A percentile compares a stretch with the other conserved stretches of the same genome.
Evolutionary conservation across 2,329 filamentous ascomycete genomes (phyloP).

Genomic region (Colletotrichum coccodes): DNA sequence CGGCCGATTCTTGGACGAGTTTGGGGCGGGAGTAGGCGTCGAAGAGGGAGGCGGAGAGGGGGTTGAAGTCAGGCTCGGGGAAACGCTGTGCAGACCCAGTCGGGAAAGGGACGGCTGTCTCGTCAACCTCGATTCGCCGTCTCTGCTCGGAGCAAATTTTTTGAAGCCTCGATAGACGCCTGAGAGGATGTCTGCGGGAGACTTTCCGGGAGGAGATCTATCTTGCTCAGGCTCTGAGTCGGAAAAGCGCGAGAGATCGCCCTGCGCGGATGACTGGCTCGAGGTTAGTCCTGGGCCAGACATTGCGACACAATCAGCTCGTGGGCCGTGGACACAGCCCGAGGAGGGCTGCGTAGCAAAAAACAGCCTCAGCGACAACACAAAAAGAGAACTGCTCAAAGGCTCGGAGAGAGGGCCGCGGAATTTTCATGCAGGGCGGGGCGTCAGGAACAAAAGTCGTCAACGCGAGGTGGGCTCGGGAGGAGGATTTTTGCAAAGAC

Average conservation of each 20-base stretch:
- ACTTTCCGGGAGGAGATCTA: constrained; percentile 39
- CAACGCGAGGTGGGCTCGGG: not conserved
- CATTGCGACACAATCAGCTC: constrained; percentile 25
- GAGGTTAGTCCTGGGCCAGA: constrained; percentile 45
- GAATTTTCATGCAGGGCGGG: constrained; percentile 23
- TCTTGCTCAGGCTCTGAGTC: constrained; percentile 56
- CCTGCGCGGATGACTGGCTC: constrained; percentile 39
- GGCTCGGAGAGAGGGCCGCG: not conserved
- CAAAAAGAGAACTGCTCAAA: not conserved
- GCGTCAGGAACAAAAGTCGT: not conserved
- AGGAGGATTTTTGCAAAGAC: not conserved
- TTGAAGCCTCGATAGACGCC: constrained; percentile 63
- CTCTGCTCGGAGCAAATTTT: constrained; percentile 55
- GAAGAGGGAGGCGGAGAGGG: constrained; percentile 40
- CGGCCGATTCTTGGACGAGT: constrained; percentile 26
- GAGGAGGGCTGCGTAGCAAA: not conserved
- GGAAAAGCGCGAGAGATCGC: constrained; percentile 51
- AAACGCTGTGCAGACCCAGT: constrained; percentile 48
- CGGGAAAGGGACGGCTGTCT: constrained; percentile 53
- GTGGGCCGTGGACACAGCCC: constrained; percentile 17
- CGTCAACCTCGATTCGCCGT: constrained; percentile 54
- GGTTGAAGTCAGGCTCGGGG: constrained; percentile 38
- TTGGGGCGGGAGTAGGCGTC: constrained; percentile 23
- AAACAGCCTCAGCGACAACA: not conserved
- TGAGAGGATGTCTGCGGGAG: constrained; percentile 59